Evolutionary conservation across 2,329 filamentous ascomycete species (phyloP).

Genomic region (Pseudocercospora fuligena): DNA sequence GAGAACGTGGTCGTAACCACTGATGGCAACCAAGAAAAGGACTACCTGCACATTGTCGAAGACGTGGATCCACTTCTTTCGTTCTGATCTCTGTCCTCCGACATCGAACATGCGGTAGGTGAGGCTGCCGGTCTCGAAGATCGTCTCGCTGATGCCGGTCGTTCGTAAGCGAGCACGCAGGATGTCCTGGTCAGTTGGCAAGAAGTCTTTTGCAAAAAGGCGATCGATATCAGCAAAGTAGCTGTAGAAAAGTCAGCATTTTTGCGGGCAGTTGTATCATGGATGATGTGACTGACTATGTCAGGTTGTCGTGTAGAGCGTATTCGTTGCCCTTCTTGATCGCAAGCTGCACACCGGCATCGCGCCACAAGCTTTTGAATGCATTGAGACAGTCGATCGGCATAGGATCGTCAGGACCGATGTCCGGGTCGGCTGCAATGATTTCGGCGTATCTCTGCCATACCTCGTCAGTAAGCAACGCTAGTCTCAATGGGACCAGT

Average conservation of each 20-base stretch:
- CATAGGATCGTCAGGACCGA: constrained; percentile 79
- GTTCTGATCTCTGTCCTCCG: constrained; percentile 87
- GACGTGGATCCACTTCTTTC: constrained; percentile 97
- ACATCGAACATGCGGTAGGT: constrained; percentile 98
- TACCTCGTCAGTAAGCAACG: constrained; percentile 41
- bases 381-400: constrained; percentile 78
- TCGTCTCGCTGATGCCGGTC: constrained; percentile 93
- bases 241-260: constrained; percentile 54
- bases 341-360: constrained; percentile 82
- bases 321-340: constrained; percentile 95
- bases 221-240: constrained; percentile 75
- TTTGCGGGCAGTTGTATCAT: not conserved
- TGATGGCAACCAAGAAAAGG: constrained; percentile 92
- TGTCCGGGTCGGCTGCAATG: constrained; percentile 79
- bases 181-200: constrained; percentile 93
- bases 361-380: constrained; percentile 82
- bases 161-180: constrained; percentile 84
- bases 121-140: constrained; percentile 88
- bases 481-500: constrained; percentile 19
- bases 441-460: constrained; percentile 75
- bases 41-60: constrained; percentile 94
- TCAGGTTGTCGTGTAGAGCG: constrained; percentile 91
- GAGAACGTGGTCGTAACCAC: constrained; percentile 93
- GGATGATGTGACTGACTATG: constrained; percentile 69
- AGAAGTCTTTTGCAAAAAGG: constrained; percentile 70